Evolutionary conservation across 2,329 filamentous ascomycete genomes (phyloP).

Genomic region (Sphaerulina populicola): DNA sequence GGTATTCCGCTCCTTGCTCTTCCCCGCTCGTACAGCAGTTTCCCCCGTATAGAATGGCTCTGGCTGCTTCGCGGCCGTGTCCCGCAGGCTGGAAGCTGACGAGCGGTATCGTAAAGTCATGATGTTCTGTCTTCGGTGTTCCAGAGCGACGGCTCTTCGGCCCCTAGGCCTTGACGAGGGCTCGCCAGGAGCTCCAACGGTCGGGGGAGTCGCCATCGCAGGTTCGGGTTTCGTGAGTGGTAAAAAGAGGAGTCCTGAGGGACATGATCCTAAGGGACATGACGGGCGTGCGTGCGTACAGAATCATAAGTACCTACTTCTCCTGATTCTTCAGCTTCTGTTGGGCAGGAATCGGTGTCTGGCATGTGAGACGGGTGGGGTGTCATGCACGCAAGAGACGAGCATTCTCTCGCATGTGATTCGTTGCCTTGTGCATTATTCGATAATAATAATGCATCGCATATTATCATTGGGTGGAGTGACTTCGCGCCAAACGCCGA

Average conservation of each 20-base stretch:
- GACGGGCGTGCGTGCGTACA: no score
- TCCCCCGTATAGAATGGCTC: background rate
- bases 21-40: background rate
- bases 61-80: background rate
- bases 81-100: slow-evolving; percentile 1
- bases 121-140: slow-evolving; percentile 5
- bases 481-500: background rate
- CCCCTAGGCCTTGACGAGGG: background rate
- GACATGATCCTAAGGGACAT: no score
- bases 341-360: background rate
- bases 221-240: background rate
- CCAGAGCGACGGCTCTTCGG: slow-evolving; percentile 3
- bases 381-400: background rate
- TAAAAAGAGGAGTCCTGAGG: background rate
- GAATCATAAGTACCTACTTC: background rate
- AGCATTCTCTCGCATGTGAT: background rate
- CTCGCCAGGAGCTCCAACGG: background rate
- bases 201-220: background rate
- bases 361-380: background rate
- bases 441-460: background rate
- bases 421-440: background rate
- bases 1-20: background rate
- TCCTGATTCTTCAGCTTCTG: background rate
- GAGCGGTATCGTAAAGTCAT: slow-evolving; percentile 3
- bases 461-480: background rate